Conservation (phyloP, 2,329 filamentous ascomycete species). For the Colletotrichum sp. region DNA sequence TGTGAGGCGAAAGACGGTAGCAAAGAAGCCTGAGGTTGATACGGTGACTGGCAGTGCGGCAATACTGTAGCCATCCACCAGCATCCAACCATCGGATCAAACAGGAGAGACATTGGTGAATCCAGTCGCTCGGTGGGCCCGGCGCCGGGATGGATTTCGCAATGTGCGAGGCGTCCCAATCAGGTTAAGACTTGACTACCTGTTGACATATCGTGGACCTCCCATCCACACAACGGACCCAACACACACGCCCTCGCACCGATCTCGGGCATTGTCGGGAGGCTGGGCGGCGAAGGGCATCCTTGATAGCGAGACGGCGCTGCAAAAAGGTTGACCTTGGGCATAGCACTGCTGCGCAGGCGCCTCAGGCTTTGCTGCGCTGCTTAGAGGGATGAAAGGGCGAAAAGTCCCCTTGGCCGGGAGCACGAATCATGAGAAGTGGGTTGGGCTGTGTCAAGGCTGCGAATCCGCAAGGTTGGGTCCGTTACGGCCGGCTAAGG, state of each 20-base stretch:
- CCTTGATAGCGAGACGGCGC: neutral
- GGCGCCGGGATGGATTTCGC: constrained; percentile 11
- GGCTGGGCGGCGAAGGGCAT: constrained; percentile 11
- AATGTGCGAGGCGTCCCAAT: constrained; percentile 19
- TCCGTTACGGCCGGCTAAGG: constrained; percentile 6
- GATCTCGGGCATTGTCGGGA: constrained; percentile 22
- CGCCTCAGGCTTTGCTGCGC: neutral
- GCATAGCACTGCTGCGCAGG: neutral
- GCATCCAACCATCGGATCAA: constrained; percentile 13
- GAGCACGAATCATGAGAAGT: constrained; percentile 22
- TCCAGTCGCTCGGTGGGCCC: constrained; percentile 13
- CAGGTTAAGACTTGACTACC: constrained; percentile 15
- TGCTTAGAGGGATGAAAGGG: neutral
- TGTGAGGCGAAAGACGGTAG: neutral
- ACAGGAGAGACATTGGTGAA: constrained; percentile 17
- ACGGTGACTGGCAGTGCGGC: neutral
- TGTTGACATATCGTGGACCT: constrained; percentile 19
- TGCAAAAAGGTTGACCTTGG: neutral
- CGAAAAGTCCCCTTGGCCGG: constrained; percentile 1
- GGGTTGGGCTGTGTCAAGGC: constrained; percentile 14
- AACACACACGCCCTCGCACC: constrained; percentile 16
- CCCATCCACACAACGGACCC: neutral
- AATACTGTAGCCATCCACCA: neutral
- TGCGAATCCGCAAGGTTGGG: constrained; percentile 1
- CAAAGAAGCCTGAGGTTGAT: constrained; percentile 16